Conservation (phyloP, 306 rosid species). For the Clitoria ternatea region DNA sequence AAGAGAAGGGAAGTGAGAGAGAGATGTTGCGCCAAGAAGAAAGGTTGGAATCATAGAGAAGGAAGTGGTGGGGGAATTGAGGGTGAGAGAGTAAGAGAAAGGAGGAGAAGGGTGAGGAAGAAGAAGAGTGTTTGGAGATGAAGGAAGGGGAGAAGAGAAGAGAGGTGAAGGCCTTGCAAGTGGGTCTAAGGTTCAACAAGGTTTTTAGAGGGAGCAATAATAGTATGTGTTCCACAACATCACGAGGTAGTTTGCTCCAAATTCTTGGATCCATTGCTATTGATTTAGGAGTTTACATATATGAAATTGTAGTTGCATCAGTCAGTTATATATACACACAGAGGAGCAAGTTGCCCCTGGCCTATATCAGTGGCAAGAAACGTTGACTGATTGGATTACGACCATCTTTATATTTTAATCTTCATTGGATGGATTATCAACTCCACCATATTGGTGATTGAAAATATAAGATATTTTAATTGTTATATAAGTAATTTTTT, state of each 20-base stretch:
- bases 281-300: too few species aligned
- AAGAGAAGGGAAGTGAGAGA: background rate
- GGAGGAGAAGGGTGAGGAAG: conserved; percentile 7
- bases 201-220: background rate
- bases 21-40: background rate
- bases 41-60: background rate
- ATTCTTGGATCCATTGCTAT: background rate
- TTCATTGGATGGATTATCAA: background rate
- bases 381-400: background rate
- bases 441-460: background rate
- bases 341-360: background rate
- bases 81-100: background rate
- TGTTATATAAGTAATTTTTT: background rate
- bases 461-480: background rate
- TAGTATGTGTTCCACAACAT: background rate
- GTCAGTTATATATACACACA: too few species aligned
- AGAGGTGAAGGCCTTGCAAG: conserved; percentile 6
- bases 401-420: background rate
- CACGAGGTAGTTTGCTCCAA: conserved; percentile 1
- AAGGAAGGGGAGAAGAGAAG: background rate
- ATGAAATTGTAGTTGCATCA: too few species aligned
- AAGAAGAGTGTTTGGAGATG: background rate
- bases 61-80: background rate
- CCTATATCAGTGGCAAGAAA: too few species aligned
- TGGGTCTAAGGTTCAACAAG: background rate